Base-by-base conservation (phyloP, 345 rosid species). In the Syzygium grande region DNA sequence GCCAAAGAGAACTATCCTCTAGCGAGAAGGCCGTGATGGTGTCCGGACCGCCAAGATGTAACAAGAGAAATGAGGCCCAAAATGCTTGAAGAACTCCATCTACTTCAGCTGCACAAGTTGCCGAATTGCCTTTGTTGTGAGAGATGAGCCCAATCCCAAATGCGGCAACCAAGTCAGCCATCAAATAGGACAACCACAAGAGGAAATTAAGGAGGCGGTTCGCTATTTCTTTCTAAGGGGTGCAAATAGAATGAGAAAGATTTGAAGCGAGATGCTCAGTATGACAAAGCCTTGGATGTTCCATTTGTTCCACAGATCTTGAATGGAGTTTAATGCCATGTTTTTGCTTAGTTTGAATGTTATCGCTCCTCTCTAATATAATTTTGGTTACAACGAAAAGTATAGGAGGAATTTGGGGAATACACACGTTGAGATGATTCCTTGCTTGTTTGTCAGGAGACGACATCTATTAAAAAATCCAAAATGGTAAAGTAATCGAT, bases 81-180 rank as follows among this genome's bases (percentile, higher is more conserved):
- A 59, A 61, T 13, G 19, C 34, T 3, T 61, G 3, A 61, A 61
- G 17, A 5, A 8, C 34, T 13, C 1, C 0, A 0, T 61, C 19
- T 0, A 61, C 1, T 0, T n/a, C 34, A 13, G 1, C 0, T n/a
- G 8, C 2, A 6, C 0, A 4, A 13, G 9, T 7, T 0, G 1
- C 0, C 9, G 12, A 13, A 61, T n/a, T 61, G 1, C 9, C 1
- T 13, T n/a, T 17, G 1, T n/a, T 61, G 17, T 13, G 73, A 61
- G 73, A 61, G 34, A n/a, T 6, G 4, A 61, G 34, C 4, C 73
- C 9, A 0, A 61, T 61, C 1, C 9, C 30, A 6, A 61, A 61
- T n/a, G 17, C 0, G 0, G 34, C 68, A 11, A 61, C 17, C 17
- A 2, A 12, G 1, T 61, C 34, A 61, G 34, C 34, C 34, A 61